A percentile compares a stretch with the other conserved stretches of the same genome.
phyloP scores from a whole-genome alignment of 2,329 filamentous ascomycete species.

The Fusarium multiceps region DNA sequence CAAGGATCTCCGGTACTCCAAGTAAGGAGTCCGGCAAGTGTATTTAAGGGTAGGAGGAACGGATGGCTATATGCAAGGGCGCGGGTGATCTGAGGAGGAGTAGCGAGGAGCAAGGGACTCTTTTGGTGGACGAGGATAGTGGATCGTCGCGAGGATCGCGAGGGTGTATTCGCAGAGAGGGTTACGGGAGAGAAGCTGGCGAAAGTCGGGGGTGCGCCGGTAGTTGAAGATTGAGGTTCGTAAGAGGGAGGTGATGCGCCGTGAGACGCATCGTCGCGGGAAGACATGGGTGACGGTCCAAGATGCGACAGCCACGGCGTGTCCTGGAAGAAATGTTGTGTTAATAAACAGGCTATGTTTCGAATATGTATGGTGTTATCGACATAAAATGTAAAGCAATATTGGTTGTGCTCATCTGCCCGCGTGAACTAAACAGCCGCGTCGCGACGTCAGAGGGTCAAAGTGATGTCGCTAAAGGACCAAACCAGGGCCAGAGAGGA shows the following conservation, averaged over 20 bases:
- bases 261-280: constrained; percentile 52
- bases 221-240: constrained; percentile 48
- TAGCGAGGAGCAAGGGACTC: constrained; percentile 90
- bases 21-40: constrained; percentile 83
- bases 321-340: constrained; percentile 45
- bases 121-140: constrained; percentile 98
- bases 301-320: constrained; percentile 65
- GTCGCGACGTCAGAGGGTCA: constrained; percentile 42
- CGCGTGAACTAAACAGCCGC: constrained; percentile 26
- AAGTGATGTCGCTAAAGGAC: constrained; percentile 22
- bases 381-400: constrained; percentile 5
- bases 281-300: constrained; percentile 52
- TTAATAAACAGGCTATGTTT: constrained; percentile 31
- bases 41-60: constrained; percentile 90
- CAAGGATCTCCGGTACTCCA: constrained; percentile 95
- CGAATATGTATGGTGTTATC: neutral
- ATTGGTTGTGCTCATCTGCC: constrained; percentile 9
- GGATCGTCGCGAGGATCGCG: constrained; percentile 75
- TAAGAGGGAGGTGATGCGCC: constrained; percentile 51
- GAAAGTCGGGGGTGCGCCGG: constrained; percentile 74
- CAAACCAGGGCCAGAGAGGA: constrained; percentile 9
- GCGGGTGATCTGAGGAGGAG: constrained; percentile 92
- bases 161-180: constrained; percentile 73
- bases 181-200: constrained; percentile 91
- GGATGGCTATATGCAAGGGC: constrained; percentile 96